Evolutionary conservation across 2,329 filamentous ascomycete species (phyloP).

Genomic region (Exophiala sp.): DNA sequence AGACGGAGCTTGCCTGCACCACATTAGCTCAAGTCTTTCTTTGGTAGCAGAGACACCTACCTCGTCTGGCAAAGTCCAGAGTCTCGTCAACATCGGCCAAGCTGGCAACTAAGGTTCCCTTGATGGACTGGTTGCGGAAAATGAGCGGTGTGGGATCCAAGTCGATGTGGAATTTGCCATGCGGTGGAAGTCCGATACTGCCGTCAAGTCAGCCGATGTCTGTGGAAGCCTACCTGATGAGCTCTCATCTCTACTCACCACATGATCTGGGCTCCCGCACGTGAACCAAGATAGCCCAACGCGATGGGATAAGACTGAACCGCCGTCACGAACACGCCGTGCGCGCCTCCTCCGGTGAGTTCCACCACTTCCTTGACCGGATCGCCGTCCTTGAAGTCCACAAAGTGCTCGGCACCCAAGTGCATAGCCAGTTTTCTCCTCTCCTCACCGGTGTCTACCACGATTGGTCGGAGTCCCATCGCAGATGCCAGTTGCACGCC

Average conservation of each 20-base stretch:
- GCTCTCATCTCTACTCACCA: constrained; percentile 32
- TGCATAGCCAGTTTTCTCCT: constrained; percentile 32
- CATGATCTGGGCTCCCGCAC: constrained; percentile 48
- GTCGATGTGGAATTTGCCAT: constrained; percentile 24
- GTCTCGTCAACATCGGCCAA: constrained; percentile 24
- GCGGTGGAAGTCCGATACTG: constrained; percentile 37
- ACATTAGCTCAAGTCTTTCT: neutral
- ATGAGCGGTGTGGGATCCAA: constrained; percentile 18
- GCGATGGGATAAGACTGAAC: constrained; percentile 27
- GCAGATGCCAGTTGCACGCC: constrained; percentile 24
- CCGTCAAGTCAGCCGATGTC: neutral
- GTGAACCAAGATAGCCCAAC: constrained; percentile 40
- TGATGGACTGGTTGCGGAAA: constrained; percentile 23
- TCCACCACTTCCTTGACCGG: constrained; percentile 16
- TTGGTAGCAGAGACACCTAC: constrained; percentile 2
- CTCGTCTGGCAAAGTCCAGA: constrained; percentile 24
- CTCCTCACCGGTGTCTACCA: constrained; percentile 35
- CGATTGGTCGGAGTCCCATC: constrained; percentile 41
- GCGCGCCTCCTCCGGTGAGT: constrained; percentile 20
- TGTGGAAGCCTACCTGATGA: neutral
- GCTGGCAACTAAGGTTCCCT: constrained; percentile 22
- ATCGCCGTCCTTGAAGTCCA: constrained; percentile 37
- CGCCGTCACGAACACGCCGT: constrained; percentile 19
- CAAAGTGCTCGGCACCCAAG: constrained; percentile 37
- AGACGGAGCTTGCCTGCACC: constrained; percentile 24